Evolutionary conservation across 345 rosid species (phyloP), one percentile per base, ranked within the genome.

Genomic region (Stellera chamaejasme): DNA sequence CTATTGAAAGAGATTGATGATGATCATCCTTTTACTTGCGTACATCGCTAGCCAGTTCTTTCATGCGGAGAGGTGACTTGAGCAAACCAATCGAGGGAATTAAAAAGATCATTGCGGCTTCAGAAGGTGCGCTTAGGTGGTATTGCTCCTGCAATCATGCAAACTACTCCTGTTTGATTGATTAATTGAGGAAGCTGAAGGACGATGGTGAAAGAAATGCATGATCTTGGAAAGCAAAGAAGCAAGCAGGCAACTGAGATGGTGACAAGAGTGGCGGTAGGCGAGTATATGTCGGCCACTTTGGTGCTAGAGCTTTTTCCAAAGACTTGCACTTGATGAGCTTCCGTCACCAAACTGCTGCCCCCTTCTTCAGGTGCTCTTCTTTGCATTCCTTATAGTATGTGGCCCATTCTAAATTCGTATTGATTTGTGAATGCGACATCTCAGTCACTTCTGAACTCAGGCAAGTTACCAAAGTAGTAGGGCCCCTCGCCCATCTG

Each of bases 401-500:
- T 19, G 23, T 19, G 23, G 23, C 23, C 23, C 23, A 19, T 19
- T 19, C 23, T 19, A 19, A 19, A 63, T 64, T 45, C 46, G 27
- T 54, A 53, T 49, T 32, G 45, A 53, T 59, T 50, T 62, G 43
- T 59, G 58, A 57, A 54, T 65, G 75, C 58, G 64, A 69, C 63
- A 67, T 70, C 72, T 6, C 57, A 46, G 10, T 65, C 66, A 52
- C 16, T 47, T 65, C 52, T 43, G 61, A 70, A 70, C 51, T 62
- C 3, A 6, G 69, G 58, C 9, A 32, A 3, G 9, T 32, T 32
- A 32, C 39, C 39, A 32, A 32, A 7, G 39, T n/a, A n/a, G 23
- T 19, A 19, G 23, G 23, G 1, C 23, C 23, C 23, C 23, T 1
- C 23, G 39, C 5, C 39, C 39, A 32, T 32, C 39, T 32, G 56